These are phyloP conservation scores for Cryptococcus deneoformans DNA, from an alignment of 1,284 basidiomycete species.

Conservation along the genomic window DNA sequence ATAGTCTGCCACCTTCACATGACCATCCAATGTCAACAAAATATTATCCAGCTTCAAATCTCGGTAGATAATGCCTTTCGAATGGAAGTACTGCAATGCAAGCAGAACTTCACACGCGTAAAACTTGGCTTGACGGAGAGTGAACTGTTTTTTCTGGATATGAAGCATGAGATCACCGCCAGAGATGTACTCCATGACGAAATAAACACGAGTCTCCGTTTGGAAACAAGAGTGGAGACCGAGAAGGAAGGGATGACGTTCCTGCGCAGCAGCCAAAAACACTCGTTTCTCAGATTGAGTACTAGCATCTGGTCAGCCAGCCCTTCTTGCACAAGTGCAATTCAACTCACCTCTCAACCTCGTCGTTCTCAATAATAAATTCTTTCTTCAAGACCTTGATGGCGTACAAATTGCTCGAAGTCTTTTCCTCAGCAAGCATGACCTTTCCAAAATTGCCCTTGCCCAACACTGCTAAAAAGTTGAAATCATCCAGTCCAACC, in stretches of 20 bases:
- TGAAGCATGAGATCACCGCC: slow-evolving; percentile 79
- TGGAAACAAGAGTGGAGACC: slow-evolving; percentile 99
- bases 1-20: slow-evolving; percentile 99
- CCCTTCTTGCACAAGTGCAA: background rate
- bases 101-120: slow-evolving; percentile 98
- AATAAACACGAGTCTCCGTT: slow-evolving; percentile 93
- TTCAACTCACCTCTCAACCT: slow-evolving; percentile 83
- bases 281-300: slow-evolving; percentile 99
- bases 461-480: slow-evolving; percentile 96
- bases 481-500: slow-evolving; percentile 97
- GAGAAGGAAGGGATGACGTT: slow-evolving; percentile 96
- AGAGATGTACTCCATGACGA: slow-evolving; percentile 75
- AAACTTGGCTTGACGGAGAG: slow-evolving; percentile 85
- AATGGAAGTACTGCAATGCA: slow-evolving; percentile 97
- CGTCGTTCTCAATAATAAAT: slow-evolving; percentile 99
- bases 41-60: slow-evolving; percentile 99
- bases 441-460: slow-evolving; percentile 99
- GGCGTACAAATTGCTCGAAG: slow-evolving; percentile 82
- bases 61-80: slow-evolving; percentile 89
- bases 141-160: slow-evolving; percentile 80
- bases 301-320: slow-evolving; percentile 51
- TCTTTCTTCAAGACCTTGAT: slow-evolving; percentile 99
- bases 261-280: slow-evolving; percentile 90
- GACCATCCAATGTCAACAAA: slow-evolving; percentile 91
- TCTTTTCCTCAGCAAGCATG: slow-evolving; percentile 99